Percentiles rank a stretch among this genome's conserved stretches.
Conservation (phyloP, 2,329 filamentous ascomycete species). For the Claviceps africana region DNA sequence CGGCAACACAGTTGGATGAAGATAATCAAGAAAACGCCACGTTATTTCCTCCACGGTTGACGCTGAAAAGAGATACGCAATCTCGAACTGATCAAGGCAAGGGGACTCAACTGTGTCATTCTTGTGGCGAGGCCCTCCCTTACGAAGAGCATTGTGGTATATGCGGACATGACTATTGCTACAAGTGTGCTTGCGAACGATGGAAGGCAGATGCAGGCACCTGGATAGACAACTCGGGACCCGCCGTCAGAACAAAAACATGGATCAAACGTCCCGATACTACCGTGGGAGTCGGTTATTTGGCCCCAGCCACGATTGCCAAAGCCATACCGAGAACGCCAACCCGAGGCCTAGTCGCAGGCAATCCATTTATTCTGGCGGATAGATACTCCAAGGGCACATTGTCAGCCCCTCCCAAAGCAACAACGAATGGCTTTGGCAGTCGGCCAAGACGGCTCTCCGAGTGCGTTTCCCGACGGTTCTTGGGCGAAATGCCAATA, state of each 20-base stretch:
- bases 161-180: constrained; percentile 38
- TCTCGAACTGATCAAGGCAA: constrained; percentile 11
- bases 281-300: no score
- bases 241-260: neutral
- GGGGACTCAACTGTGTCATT: constrained; percentile 30
- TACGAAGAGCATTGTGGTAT: constrained; percentile 27
- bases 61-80: constrained; percentile 20
- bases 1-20: constrained; percentile 19
- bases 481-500: constrained; percentile 6
- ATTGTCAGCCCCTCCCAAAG: constrained; percentile 11
- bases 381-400: constrained; percentile 13
- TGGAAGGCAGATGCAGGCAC: neutral
- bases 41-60: constrained; percentile 30
- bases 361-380: constrained; percentile 20
- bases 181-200: constrained; percentile 29
- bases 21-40: constrained; percentile 20
- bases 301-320: no score
- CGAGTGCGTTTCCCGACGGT: constrained; percentile 16
- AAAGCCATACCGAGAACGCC: neutral
- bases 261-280: neutral
- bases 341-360: constrained; percentile 10
- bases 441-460: constrained; percentile 12
- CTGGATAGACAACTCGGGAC: neutral
- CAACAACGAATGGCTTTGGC: constrained; percentile 9
- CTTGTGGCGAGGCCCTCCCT: constrained; percentile 30